Conservation (phyloP, 345 rosid genomes). For the Populus alba region DNA sequence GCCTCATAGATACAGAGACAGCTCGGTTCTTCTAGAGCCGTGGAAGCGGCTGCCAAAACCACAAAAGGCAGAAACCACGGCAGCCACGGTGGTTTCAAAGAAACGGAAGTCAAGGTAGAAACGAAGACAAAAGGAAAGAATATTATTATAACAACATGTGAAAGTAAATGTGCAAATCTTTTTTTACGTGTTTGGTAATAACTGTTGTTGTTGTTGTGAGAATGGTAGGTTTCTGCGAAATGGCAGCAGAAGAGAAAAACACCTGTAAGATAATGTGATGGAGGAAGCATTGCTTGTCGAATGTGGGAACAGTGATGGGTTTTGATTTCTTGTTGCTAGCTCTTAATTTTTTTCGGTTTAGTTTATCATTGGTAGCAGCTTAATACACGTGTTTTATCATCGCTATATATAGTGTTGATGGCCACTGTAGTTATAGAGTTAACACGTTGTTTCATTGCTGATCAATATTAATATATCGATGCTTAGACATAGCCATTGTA, state of each 20-base stretch:
- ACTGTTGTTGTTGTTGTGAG: background rate
- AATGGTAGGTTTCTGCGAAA: background rate
- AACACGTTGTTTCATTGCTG: background rate
- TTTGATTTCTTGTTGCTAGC: background rate
- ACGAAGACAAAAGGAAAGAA: background rate
- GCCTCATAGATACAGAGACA: slow-evolving; percentile 45
- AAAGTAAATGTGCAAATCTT: background rate
- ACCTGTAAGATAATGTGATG: background rate
- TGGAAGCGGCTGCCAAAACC: slow-evolving; percentile 17
- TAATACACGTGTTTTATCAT: background rate
- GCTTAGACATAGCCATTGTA: background rate
- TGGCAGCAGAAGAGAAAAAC: background rate
- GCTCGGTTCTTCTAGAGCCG: slow-evolving; percentile 37
- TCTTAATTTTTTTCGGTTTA: background rate
- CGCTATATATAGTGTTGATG: background rate
- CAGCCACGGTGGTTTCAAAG: slow-evolving; percentile 3
- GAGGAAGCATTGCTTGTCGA: background rate
- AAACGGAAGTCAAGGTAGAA: slow-evolving; percentile 9
- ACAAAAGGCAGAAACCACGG: slow-evolving; percentile 18
- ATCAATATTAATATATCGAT: background rate
- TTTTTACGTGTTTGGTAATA: background rate
- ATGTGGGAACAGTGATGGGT: background rate
- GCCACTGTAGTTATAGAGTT: background rate
- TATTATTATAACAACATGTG: background rate
- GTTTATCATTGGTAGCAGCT: background rate